Base-by-base conservation (phyloP, 2,329 filamentous ascomycete genomes). In the Pseudocercospora fuligena region DNA sequence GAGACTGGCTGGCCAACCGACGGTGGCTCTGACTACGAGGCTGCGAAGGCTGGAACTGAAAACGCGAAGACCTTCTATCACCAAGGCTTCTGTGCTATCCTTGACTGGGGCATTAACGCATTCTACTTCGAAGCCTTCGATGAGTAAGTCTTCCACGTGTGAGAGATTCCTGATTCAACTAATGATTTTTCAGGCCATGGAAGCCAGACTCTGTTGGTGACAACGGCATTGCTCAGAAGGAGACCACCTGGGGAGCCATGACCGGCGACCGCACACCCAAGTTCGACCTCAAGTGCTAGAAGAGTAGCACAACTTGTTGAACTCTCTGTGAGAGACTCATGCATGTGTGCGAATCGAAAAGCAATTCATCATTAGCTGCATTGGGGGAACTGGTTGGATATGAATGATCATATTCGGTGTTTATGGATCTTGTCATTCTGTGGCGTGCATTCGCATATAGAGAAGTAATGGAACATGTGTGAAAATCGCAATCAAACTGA, bases 51-150 rank as follows among this genome's bases (percentile, higher is more conserved):
- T 33, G 84, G 87, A 49, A 83, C 85, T 47, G 73, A 82, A 33
- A 87, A 89, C 73, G 89, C 89, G 29, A 77, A 83, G 69, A 81
- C 79, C 25, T 92, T 87, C 82, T 92, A 84, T 81, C 80, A 86
- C 64, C 62, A 86, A 54, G 87, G 84, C 69, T 85, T 91, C 74
- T 92, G 90, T 78, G 85, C 84, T 60, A 84, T 90, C 74, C 79
- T 90, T 40, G 83, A 82, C 69, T 90, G 88, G 87, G 88, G 87
- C 67, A 83, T 88, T 69, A 90, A 91, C 73, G 86, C 88, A 63
- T 92, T 92, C 81, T 90, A 87, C 80, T 92, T 92, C 72, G 89
- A 92, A 83, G 89, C 89, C 51, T 91, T 90, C 72, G 89, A 91
- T 73, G 90, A 92, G 85, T 69, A 60, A 65, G 63, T 69, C 5